Percentiles rank a stretch among this genome's conserved stretches.
These are phyloP conservation scores for Dendrobium chrysotoxum DNA, from an alignment of 106 monocot genomes.

Conservation along the genomic window DNA sequence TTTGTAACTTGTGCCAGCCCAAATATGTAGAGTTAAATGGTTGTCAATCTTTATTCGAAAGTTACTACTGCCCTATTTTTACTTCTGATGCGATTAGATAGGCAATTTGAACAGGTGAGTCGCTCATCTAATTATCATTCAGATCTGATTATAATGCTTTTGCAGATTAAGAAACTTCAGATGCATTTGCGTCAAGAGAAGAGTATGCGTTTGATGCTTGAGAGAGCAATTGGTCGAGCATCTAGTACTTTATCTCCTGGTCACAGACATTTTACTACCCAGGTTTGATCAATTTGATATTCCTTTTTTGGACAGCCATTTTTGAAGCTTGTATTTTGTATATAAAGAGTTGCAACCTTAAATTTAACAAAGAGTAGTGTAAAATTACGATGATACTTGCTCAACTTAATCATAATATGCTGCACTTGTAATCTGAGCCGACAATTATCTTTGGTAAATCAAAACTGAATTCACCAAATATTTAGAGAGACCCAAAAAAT, in stretches of 20 bases:
- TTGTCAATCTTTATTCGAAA: no score
- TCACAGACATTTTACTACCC: conserved; percentile 56
- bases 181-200: conserved; percentile 68
- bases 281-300: conserved; percentile 25
- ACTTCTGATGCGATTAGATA: background rate
- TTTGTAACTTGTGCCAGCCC: no score
- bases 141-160: background rate
- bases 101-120: background rate
- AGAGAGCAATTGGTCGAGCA: conserved; percentile 67
- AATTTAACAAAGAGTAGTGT: background rate
- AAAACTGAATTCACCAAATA: background rate
- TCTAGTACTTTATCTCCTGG: conserved; percentile 80
- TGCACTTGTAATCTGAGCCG: background rate
- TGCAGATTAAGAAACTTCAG: conserved; percentile 71
- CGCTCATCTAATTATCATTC: background rate
- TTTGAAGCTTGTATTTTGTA: background rate
- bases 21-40: no score
- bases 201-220: conserved; percentile 52
- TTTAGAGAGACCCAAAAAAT: background rate
- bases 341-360: background rate
- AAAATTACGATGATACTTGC: background rate
- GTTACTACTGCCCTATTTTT: background rate
- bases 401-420: no score
- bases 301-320: background rate
- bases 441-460: background rate